Conservation (phyloP, 441 rosid genomes). For the Populus hybrid region DNA sequence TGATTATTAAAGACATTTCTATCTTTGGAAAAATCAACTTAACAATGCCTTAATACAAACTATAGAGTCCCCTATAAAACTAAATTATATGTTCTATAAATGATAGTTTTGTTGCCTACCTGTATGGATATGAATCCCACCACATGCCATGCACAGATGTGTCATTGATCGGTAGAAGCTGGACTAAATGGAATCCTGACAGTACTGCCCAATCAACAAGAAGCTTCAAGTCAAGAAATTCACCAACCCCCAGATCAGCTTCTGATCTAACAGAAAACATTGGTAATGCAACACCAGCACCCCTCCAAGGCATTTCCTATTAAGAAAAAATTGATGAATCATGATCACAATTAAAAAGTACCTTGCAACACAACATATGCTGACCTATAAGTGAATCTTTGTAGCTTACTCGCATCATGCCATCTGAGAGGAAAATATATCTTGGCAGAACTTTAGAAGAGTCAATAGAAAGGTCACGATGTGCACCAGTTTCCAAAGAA, state of each 20-base stretch:
- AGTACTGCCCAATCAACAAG: slow-evolving; percentile 94
- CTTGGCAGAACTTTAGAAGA: slow-evolving; percentile 43
- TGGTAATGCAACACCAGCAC: slow-evolving; percentile 94
- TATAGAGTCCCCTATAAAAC: background rate
- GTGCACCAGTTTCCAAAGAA: slow-evolving; percentile 66
- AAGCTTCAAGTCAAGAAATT: slow-evolving; percentile 88
- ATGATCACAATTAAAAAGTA: slow-evolving; percentile 17
- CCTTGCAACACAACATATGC: background rate
- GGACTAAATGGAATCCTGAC: slow-evolving; percentile 92
- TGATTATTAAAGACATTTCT: background rate
- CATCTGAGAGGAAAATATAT: slow-evolving; percentile 77
- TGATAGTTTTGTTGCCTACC: slow-evolving; percentile 39
- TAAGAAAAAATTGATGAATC: slow-evolving; percentile 9
- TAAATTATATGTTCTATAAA: background rate
- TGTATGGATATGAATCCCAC: slow-evolving; percentile 99
- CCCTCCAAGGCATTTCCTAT: slow-evolving; percentile 97
- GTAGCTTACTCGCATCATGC: slow-evolving; percentile 83
- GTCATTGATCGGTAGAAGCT: slow-evolving; percentile 94
- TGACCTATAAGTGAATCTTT: slow-evolving; percentile 11
- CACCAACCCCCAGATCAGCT: slow-evolving; percentile 92
- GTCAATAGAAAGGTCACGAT: slow-evolving; percentile 60
- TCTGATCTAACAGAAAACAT: slow-evolving; percentile 95
- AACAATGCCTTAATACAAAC: background rate
- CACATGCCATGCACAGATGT: slow-evolving; percentile 98
- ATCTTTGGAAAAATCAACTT: background rate